Conservation (phyloP, 768 basidiomycete species). For the Serendipita indica region DNA sequence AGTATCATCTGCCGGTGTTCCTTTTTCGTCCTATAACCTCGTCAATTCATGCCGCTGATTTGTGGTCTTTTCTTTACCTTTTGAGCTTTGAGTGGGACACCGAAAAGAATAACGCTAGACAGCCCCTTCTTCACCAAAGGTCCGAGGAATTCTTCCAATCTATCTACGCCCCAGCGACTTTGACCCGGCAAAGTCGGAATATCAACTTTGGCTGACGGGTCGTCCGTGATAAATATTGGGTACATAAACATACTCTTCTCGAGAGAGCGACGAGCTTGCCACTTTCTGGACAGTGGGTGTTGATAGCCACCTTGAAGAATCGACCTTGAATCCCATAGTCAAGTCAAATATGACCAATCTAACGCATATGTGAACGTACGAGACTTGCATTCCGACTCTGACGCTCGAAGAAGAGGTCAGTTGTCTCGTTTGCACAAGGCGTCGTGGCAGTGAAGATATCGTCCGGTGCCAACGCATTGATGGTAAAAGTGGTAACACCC, state of each 20-base stretch:
- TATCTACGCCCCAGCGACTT: slow-evolving; percentile 89
- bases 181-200: slow-evolving; percentile 75
- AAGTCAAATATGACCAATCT: neutral
- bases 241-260: slow-evolving; percentile 97
- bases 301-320: slow-evolving; percentile 87
- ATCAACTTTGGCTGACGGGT: slow-evolving; percentile 65
- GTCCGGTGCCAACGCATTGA: neutral
- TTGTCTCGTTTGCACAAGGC: neutral
- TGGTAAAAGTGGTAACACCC: too few species aligned
- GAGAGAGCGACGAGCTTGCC: slow-evolving; percentile 68
- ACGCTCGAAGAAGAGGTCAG: neutral
- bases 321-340: slow-evolving; percentile 32
- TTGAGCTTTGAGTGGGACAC: slow-evolving; percentile 63
- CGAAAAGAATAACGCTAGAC: slow-evolving; percentile 84
- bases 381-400: slow-evolving; percentile 8
- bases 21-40: slow-evolving; percentile 51
- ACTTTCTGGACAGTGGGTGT: slow-evolving; percentile 75
- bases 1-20: slow-evolving; percentile 81
- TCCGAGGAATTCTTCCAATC: slow-evolving; percentile 68
- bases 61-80: slow-evolving; percentile 67
- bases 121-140: slow-evolving; percentile 86
- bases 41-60: slow-evolving; percentile 86
- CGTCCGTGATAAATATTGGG: slow-evolving; percentile 95
- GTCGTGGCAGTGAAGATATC: neutral
- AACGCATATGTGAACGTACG: neutral